phyloP scores from a whole-genome alignment of 2,329 filamentous ascomycete genomes.

The Verticillium longisporum region DNA sequence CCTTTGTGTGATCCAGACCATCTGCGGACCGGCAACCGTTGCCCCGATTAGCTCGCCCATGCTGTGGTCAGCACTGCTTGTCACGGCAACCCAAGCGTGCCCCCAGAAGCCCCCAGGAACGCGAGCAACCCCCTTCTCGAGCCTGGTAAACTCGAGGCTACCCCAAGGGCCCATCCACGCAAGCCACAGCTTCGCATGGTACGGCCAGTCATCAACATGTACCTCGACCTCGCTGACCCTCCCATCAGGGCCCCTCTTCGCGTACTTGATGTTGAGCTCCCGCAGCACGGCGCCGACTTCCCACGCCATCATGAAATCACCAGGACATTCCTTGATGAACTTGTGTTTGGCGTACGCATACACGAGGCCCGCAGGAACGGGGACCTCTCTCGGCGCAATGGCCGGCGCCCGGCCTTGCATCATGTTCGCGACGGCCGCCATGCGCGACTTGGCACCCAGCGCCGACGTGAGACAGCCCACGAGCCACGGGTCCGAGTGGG shows the following conservation, averaged over 20 bases:
- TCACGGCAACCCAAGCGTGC: slow-evolving; percentile 26
- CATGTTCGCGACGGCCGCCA: slow-evolving; percentile 28
- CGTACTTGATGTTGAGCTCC: slow-evolving; percentile 1
- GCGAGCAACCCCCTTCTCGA: slow-evolving; percentile 14
- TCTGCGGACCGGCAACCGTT: slow-evolving; percentile 25
- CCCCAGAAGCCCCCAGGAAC: slow-evolving; percentile 25
- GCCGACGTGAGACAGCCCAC: slow-evolving; percentile 22
- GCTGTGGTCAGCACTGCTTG: slow-evolving; percentile 15
- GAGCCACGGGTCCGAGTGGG: slow-evolving; percentile 24
- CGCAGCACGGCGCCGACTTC: background rate
- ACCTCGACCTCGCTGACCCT: slow-evolving; percentile 3
- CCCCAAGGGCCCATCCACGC: slow-evolving; percentile 31
- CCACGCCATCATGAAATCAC: slow-evolving; percentile 1
- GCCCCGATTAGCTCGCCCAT: slow-evolving; percentile 13
- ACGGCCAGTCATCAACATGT: background rate
- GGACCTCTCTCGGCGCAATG: slow-evolving; percentile 23
- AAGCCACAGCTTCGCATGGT: slow-evolving; percentile 15
- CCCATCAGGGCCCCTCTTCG: slow-evolving; percentile 4
- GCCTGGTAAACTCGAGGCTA: slow-evolving; percentile 19
- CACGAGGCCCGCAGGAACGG: slow-evolving; percentile 22
- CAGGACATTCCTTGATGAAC: slow-evolving; percentile 20
- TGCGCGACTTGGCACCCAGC: slow-evolving; percentile 25
- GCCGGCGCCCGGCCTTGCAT: slow-evolving; percentile 28
- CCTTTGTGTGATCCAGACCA: slow-evolving; percentile 22
- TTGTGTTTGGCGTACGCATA: slow-evolving; percentile 22